phyloP scores from a whole-genome alignment of 805 yeast species.

The Metschnikowia shivogae region DNA sequence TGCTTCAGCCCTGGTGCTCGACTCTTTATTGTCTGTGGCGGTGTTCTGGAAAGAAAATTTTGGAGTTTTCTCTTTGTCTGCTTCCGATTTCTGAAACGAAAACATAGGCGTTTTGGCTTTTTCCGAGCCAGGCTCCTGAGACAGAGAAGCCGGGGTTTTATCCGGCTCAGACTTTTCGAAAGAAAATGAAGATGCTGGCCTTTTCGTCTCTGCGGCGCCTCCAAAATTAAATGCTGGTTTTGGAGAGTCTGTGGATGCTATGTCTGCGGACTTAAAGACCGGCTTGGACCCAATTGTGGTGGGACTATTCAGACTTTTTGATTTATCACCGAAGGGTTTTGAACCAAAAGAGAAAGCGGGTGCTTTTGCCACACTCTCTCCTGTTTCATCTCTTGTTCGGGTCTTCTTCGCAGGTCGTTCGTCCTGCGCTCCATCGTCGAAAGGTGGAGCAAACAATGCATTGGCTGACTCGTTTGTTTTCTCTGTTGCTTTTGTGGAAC shows the following conservation, averaged over 20 bases:
- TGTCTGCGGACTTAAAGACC: not conserved
- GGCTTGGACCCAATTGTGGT: not conserved
- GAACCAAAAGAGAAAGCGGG: not conserved
- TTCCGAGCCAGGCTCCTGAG: too few relatives aligned
- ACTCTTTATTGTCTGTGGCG: not conserved
- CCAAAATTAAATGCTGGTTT: constrained; percentile 1
- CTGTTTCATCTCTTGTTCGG: not conserved
- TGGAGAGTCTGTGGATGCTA: not conserved
- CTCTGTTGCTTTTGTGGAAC: constrained; percentile 6
- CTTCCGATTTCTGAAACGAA: not conserved
- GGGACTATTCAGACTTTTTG: not conserved
- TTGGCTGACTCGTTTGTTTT: not conserved
- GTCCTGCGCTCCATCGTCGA: constrained; percentile 1
- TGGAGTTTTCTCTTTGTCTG: not conserved
- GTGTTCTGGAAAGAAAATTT: not conserved
- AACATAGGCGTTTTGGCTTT: not conserved
- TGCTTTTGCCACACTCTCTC: not conserved
- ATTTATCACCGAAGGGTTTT: not conserved
- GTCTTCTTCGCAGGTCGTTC: constrained; percentile 5
- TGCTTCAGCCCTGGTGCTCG: not conserved
- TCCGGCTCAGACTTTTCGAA: not conserved
- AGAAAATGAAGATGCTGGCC: not conserved
- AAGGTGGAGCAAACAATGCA: constrained; percentile 4
- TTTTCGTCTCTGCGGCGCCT: not conserved
- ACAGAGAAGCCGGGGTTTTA: too few relatives aligned